A percentile compares a stretch with the other conserved stretches of the same genome.
Conservation (phyloP, 2,329 filamentous ascomycete species). For the Ceratocystis harringtonii region DNA sequence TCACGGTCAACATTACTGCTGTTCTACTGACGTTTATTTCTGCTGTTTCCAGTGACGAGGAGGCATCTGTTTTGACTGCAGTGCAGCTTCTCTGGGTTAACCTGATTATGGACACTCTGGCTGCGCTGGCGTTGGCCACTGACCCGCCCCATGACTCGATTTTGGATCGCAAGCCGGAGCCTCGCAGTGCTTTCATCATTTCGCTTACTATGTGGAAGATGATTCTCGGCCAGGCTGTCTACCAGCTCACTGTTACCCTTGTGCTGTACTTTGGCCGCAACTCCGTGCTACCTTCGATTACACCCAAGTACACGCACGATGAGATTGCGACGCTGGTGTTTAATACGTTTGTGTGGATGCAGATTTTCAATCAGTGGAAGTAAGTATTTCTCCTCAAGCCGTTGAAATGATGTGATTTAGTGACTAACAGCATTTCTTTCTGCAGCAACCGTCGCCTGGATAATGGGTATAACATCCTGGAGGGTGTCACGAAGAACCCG, state of each 20-base stretch:
- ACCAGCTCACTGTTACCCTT: constrained; percentile 68
- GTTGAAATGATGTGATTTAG: background rate
- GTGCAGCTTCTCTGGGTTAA: constrained; percentile 95
- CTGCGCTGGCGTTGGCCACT: constrained; percentile 73
- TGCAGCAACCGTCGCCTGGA: constrained; percentile 73
- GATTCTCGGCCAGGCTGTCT: constrained; percentile 86
- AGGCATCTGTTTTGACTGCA: constrained; percentile 65
- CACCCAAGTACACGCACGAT: constrained; percentile 18
- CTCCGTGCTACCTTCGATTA: constrained; percentile 16
- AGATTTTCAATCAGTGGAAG: constrained; percentile 98
- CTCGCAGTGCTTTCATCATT: constrained; percentile 47
- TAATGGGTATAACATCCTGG: constrained; percentile 91
- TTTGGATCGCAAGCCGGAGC: constrained; percentile 57
- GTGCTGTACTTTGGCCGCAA: constrained; percentile 58
- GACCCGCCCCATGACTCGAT: constrained; percentile 76
- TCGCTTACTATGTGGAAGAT: constrained; percentile 98
- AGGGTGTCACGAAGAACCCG: constrained; percentile 68
- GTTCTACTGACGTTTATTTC: constrained; percentile 79
- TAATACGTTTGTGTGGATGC: constrained; percentile 99
- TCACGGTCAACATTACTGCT: constrained; percentile 84
- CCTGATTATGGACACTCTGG: constrained; percentile 93
- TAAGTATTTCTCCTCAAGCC: constrained; percentile 31
- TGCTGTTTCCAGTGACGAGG: constrained; percentile 54
- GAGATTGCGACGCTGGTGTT: constrained; percentile 74
- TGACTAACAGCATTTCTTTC: constrained; percentile 1